Evolutionary conservation across 139 green algal genomes (phyloP).

Genomic region (Chlorella sp.): DNA sequence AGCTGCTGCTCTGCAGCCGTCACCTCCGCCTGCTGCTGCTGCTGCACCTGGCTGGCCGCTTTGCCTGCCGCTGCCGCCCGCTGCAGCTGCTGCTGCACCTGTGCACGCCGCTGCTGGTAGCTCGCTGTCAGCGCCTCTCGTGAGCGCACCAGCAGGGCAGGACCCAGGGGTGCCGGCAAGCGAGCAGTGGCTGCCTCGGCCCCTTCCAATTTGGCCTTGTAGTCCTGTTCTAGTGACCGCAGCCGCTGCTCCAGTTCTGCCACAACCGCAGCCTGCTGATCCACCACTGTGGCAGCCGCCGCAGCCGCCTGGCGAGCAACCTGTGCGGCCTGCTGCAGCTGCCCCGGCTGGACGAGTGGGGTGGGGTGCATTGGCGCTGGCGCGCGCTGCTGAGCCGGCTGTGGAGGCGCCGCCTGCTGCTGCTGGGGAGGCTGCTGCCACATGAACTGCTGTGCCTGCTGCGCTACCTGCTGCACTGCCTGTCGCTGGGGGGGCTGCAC

Average conservation of each 20-base stretch:
- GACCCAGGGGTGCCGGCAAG: too few species aligned
- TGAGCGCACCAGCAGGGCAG: too few species aligned
- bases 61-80: background rate
- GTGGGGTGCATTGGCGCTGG: too few species aligned
- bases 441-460: background rate
- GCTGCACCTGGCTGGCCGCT: background rate
- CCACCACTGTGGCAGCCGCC: background rate
- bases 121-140: too few species aligned
- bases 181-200: too few species aligned
- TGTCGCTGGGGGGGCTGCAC: background rate
- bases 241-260: background rate
- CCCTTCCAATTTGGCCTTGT: too few species aligned
- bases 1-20: constrained; percentile 1
- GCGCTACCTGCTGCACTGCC: background rate
- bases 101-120: background rate
- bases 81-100: background rate
- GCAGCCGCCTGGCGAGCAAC: background rate
- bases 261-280: background rate
- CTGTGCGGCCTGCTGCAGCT: background rate
- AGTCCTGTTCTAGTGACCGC: background rate
- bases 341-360: background rate
- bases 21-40: background rate
- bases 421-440: background rate
- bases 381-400: background rate
- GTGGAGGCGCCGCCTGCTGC: background rate